Conservation (phyloP, 1,139 yeast genomes). For the Eremothecium coryli region DNA sequence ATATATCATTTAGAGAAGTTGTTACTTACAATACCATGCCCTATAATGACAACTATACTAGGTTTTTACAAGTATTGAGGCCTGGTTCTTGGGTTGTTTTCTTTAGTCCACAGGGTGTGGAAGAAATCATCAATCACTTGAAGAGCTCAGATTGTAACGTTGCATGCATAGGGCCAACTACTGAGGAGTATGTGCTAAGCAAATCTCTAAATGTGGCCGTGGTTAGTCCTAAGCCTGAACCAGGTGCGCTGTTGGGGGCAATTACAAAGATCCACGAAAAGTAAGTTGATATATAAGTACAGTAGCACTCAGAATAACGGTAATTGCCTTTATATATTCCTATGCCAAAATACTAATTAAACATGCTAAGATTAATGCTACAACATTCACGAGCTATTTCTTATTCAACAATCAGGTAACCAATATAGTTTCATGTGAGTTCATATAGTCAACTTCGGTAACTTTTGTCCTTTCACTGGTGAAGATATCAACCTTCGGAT, state of each 20-base stretch:
- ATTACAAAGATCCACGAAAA: conserved; percentile 19
- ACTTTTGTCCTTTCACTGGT: conserved; percentile 30
- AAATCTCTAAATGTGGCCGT: conserved; percentile 50
- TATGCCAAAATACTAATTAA: too few relatives aligned
- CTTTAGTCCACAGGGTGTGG: conserved; percentile 88
- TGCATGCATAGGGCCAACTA: conserved; percentile 92
- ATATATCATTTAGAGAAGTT: conserved; percentile 48
- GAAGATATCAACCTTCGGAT: conserved; percentile 55
- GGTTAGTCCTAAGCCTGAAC: conserved; percentile 67
- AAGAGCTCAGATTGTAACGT: conserved; percentile 34
- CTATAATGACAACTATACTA: conserved; percentile 38
- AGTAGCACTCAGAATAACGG: too few relatives aligned
- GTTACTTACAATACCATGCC: conserved; percentile 63
- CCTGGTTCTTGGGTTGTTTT: conserved; percentile 59
- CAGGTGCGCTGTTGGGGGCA: conserved; percentile 43
- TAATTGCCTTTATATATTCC: too few relatives aligned
- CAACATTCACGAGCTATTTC: too few relatives aligned
- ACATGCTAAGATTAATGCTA: too few relatives aligned
- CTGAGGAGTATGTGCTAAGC: conserved; percentile 50
- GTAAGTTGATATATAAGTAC: conserved; percentile 1
- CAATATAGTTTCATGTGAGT: conserved; percentile 57
- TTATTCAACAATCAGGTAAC: conserved; percentile 42
- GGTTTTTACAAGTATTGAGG: conserved; percentile 29
- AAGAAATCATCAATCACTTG: conserved; percentile 44
- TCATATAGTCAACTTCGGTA: conserved; percentile 56